These are phyloP conservation scores for Starmera dryadoides DNA, from an alignment of 805 yeast genomes.

Conservation along the genomic window DNA sequence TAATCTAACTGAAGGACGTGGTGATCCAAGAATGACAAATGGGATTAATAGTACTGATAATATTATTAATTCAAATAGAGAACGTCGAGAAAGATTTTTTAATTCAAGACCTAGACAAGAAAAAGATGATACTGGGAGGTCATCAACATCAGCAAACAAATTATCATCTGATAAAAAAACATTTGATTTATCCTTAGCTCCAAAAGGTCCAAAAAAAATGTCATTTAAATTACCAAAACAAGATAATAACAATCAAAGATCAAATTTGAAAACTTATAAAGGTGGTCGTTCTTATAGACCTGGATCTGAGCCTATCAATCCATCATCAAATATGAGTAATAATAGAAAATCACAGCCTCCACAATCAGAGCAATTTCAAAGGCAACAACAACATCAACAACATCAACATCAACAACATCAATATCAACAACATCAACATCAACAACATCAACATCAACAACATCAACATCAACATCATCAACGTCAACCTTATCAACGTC, in stretches of 20 bases:
- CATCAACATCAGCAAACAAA: too few relatives aligned
- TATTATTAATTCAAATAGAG: neutral
- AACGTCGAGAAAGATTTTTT: neutral
- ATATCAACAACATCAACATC: neutral
- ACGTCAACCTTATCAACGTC: too few relatives aligned
- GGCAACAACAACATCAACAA: neutral
- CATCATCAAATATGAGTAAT: too few relatives aligned
- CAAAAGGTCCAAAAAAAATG: slow-evolving; percentile 13
- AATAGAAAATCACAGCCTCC: too few relatives aligned
- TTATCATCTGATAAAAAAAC: neutral
- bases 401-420: neutral
- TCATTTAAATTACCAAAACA: slow-evolving; percentile 13
- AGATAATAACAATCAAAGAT: neutral
- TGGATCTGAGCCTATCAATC: neutral
- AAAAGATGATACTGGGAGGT: too few relatives aligned
- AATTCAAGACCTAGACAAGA: too few relatives aligned
- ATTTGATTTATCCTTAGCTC: slow-evolving; percentile 5
- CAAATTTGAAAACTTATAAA: neutral
- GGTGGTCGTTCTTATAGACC: slow-evolving; percentile 2
- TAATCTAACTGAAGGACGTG: neutral
- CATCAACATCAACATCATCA: neutral
- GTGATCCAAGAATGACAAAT: neutral
- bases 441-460: neutral
- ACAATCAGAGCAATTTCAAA: neutral
- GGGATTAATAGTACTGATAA: too few relatives aligned